A percentile compares a stretch with the other conserved stretches of the same genome.
These are phyloP conservation scores for Myochromella boudieri DNA, from an alignment of 768 basidiomycete species.

Conservation along the genomic window DNA sequence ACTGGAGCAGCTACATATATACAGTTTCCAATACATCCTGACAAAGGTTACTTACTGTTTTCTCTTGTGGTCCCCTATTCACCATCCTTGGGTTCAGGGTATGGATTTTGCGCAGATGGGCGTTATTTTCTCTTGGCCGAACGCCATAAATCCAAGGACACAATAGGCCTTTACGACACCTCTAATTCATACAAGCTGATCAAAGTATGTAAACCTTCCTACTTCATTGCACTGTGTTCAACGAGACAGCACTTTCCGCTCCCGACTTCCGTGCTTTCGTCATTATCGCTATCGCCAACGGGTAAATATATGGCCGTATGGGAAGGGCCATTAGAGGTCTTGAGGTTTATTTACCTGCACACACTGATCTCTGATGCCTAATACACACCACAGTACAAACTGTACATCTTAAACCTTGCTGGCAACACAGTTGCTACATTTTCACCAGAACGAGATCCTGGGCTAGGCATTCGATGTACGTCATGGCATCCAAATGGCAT, in stretches of 20 bases:
- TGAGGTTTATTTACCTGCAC: not conserved
- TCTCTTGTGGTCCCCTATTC: not conserved
- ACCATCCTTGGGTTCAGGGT: conserved; percentile 47
- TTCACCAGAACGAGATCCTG: conserved; percentile 73
- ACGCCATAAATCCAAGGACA: conserved; percentile 88
- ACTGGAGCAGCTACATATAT: conserved; percentile 79
- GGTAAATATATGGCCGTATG: conserved; percentile 77
- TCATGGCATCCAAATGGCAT: conserved; percentile 86
- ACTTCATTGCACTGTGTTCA: not conserved
- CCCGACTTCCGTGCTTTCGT: conserved; percentile 70
- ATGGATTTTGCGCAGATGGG: conserved; percentile 76
- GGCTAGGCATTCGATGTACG: conserved; percentile 76
- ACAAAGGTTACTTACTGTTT: conserved; percentile 54
- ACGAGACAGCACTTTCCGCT: conserved; percentile 73
- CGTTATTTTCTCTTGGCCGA: conserved; percentile 87
- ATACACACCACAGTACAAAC: conserved; percentile 82
- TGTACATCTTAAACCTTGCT: conserved; percentile 66
- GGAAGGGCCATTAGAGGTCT: conserved; percentile 84
- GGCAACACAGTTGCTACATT: conserved; percentile 68
- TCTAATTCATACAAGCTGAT: conserved; percentile 68
- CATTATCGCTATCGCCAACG: conserved; percentile 72
- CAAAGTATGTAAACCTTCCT: conserved; percentile 46
- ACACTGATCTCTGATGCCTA: conserved; percentile 2
- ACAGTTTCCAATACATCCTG: conserved; percentile 81
- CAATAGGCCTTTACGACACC: conserved; percentile 81